phyloP scores from a whole-genome alignment of 108 stramenopile species.

The Tribonema minus region DNA sequence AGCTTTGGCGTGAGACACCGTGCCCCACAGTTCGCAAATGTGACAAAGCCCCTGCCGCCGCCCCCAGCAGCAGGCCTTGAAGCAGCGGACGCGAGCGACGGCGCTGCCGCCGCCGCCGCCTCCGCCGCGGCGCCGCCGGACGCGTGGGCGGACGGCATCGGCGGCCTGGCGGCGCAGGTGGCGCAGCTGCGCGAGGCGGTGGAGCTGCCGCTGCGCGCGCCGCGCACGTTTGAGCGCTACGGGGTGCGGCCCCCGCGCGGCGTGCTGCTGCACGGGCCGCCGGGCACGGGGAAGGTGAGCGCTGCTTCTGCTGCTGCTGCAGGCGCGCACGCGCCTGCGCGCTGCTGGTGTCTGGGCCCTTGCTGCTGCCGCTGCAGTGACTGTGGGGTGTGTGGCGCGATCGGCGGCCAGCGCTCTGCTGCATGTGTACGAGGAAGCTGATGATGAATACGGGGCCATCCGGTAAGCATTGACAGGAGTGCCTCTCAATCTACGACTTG shows the following conservation, averaged over 20 bases:
- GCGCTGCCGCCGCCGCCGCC: neutral
- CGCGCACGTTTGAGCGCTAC: conserved; percentile 8
- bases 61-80: neutral
- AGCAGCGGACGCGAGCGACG: neutral
- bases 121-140: neutral
- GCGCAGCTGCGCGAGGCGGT: conserved; percentile 33
- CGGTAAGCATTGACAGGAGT: no score
- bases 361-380: no score
- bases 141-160: neutral
- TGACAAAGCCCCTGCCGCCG: neutral
- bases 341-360: no score
- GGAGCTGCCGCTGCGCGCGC: conserved; percentile 27
- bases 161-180: conserved; percentile 31
- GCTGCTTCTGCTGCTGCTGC: neutral
- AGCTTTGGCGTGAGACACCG: no score
- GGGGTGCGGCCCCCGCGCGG: conserved; percentile 46
- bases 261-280: conserved; percentile 56
- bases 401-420: no score
- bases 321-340: no score
- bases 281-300: conserved; percentile 53
- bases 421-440: no score
- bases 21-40: no score
- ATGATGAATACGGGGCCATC: no score
- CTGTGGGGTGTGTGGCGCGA: no score
- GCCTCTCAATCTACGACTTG: no score